Base-by-base conservation (phyloP, 805 yeast species). In the Lipomyces anomalus region DNA sequence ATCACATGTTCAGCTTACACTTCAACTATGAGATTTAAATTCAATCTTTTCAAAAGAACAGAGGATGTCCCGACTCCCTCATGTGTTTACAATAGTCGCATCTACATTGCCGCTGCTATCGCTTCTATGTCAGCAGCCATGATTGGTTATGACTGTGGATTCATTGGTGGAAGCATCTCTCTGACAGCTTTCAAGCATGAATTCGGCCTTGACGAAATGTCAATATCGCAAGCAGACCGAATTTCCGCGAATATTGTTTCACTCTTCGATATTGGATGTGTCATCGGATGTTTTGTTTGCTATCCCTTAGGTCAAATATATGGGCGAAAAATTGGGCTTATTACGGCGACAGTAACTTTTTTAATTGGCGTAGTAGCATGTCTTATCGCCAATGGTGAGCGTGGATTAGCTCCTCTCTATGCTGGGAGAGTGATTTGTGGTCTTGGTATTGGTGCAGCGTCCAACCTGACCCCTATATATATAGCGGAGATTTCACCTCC, bases 401-500 rank as follows among this genome's bases (percentile, higher is more conserved):
- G 30, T 13, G 36, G 36, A 2, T n/a, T 33, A 9, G n/a, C 11
- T 9, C 36, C 36, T 2, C n/a, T 33, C n/a, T 33, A 33, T 22
- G n/a, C 16, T 3, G 36, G 36, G 2, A 18, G 36, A 9, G n/a
- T 33, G 21, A 33, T 33, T 22, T 11, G 18, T n/a, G 36, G 36
- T 7, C 4, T 33, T 3, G 36, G 36, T 9, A n/a, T 33, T 11
- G 36, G 36, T 33, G 18, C 18, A 22, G 36, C 36, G 36, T 33
- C 36, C n/a, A 33, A 33, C 16, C n/a, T 33, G n/a, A 17, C 18
- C 9, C 36, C 36, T 11, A 17, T 17, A 9, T 83, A 83, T 61
- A 79, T 80, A 69, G 82, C 88, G 28, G 85, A 84, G 63, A 80
- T 84, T 29, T 76, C 86, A 18, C 90, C 90, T 22, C 78, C 74